Base-by-base conservation (phyloP, 2,329 filamentous ascomycete species). In the Alternaria rosae region DNA sequence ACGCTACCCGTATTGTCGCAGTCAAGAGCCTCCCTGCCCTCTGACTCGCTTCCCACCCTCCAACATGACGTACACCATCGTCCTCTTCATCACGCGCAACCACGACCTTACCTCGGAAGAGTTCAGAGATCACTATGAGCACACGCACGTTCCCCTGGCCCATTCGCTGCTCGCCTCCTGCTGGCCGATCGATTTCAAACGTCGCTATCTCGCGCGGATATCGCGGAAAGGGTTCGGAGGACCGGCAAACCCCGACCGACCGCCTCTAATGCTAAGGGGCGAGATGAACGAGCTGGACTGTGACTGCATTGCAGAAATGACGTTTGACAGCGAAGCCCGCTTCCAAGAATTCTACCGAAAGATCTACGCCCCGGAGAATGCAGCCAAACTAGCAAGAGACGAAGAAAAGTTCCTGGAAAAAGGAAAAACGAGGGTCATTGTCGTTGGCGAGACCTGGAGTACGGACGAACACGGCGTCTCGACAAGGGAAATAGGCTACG, bases 71-170 rank as follows among this genome's bases (percentile, higher is more conserved):
- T 77, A 70, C 60, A 68, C 65, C 35, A 58, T 73, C 59, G 21
- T 76, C 30, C 54, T 74, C 17, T 74, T 74, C 57, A 26, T 76
- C 21, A 74, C 71, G 3, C 66, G 74, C 43, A 71, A 62, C 12
- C 57, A 69, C 20, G 44, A 43, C 25, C 56, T 76, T 41, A 68
- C 70, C 5, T 59, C 70, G 11, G 66, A 72, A 6, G 41, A 75
- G 45, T 76, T 77, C 69, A 68, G 67, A 30, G 57, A 73, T 30
- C 58, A 74, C 64, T 75, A 69, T 54, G 75, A 77, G 43, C 68
- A 67, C 51, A 66, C 38, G 10, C 71, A 77, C 54, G 64, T 76
- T 15, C 73, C 75, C 9, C 64, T 76, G 3, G 58, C 64, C 5
- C 58, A 70, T 50, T 69, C 68, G 2, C 59, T 76, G 23, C 60